Evolutionary conservation across 345 rosid genomes (phyloP).

Genomic region (Salix dunnii): DNA sequence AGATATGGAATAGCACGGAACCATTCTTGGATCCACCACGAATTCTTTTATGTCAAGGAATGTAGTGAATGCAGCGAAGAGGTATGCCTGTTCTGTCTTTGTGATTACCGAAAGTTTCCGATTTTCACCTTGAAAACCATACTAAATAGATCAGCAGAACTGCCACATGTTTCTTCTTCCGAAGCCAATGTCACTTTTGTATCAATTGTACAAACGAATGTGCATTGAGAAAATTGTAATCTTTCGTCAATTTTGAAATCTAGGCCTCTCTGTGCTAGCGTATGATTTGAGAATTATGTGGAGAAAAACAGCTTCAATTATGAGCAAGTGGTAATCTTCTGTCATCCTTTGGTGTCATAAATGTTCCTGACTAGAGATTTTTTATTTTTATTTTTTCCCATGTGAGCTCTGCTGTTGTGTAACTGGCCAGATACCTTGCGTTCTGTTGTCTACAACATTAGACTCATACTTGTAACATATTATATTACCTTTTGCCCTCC

Average conservation of each 20-base stretch:
- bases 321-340: too few relatives aligned
- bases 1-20: not conserved
- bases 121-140: not conserved
- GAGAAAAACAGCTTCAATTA: too few relatives aligned
- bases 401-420: not conserved
- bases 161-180: not conserved
- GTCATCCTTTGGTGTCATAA: too few relatives aligned
- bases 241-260: too few relatives aligned
- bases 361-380: too few relatives aligned
- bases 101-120: not conserved
- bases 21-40: not conserved
- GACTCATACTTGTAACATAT: not conserved
- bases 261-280: too few relatives aligned
- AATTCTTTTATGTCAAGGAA: not conserved
- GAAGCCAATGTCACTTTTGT: not conserved
- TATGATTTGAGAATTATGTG: too few relatives aligned
- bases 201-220: too few relatives aligned
- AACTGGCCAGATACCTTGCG: not conserved
- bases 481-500: not conserved
- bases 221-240: too few relatives aligned
- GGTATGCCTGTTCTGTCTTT: slow-evolving; percentile 3
- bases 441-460: not conserved
- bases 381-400: not conserved
- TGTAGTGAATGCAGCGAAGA: not conserved
- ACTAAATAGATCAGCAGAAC: not conserved